phyloP scores from a whole-genome alignment of 768 basidiomycete species.

The Leccinum longicurvipes region DNA sequence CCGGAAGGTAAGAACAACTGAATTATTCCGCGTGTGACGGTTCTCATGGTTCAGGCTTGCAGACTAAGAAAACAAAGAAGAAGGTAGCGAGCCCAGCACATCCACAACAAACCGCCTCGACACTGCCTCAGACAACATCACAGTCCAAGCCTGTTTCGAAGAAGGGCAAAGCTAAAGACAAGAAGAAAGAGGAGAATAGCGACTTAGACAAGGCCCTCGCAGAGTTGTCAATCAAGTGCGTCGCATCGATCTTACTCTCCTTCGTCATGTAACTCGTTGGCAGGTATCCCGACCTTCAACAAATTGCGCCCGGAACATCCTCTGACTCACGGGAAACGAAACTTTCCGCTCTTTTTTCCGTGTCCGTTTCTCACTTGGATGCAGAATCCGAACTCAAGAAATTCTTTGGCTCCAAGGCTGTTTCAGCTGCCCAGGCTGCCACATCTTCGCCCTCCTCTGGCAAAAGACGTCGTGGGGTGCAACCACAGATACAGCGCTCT shows the following conservation, averaged over 20 bases:
- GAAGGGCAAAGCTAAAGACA: conserved; percentile 63
- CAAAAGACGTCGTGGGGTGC: conserved; percentile 36
- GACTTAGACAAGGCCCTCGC: conserved; percentile 84
- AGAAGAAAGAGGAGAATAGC: conserved; percentile 59
- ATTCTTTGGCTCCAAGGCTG: conserved; percentile 91
- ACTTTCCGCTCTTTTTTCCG: conserved; percentile 59
- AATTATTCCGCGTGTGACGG: not conserved
- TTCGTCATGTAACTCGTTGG: not conserved
- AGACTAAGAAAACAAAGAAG: conserved; percentile 44
- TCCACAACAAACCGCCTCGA: conserved; percentile 3
- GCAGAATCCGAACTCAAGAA: conserved; percentile 86
- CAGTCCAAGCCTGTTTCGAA: conserved; percentile 49
- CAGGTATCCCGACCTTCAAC: conserved; percentile 55
- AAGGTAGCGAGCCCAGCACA: conserved; percentile 10
- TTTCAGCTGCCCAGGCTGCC: conserved; percentile 55
- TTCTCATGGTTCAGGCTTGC: conserved; percentile 4
- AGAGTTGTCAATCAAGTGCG: conserved; percentile 77
- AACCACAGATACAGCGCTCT: conserved; percentile 48
- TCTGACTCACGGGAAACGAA: conserved; percentile 30
- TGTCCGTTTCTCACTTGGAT: conserved; percentile 82
- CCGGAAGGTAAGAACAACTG: conserved; percentile 21
- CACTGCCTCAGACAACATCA: conserved; percentile 5
- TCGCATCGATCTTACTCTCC: not conserved
- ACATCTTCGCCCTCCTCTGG: conserved; percentile 33
- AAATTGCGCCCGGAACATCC: conserved; percentile 23